Conservation (phyloP, 257 asterid genomes). For the Petrea volubilis region DNA sequence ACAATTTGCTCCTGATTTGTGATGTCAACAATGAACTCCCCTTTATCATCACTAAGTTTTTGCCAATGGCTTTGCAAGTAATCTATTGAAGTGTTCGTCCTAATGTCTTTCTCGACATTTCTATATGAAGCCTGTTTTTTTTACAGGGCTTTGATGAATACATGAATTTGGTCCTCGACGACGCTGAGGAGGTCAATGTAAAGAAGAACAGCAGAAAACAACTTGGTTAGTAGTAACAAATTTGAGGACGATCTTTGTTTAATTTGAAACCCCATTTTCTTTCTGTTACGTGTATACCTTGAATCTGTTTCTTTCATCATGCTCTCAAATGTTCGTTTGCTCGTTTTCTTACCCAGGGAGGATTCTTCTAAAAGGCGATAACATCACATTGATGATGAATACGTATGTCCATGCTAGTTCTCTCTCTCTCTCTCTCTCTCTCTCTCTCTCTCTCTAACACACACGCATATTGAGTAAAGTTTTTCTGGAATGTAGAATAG, state of each 20-base stretch:
- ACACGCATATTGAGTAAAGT: no score
- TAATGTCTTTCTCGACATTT: background rate
- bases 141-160: conserved; percentile 67
- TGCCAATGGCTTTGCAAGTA: background rate
- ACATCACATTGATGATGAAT: conserved; percentile 58
- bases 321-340: conserved; percentile 8
- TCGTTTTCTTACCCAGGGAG: conserved; percentile 33
- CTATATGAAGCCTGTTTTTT: conserved; percentile 35
- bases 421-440: background rate
- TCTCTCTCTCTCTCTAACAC: no score
- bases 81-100: no score
- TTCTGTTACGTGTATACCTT: background rate
- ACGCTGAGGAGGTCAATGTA: conserved; percentile 61
- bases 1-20: no score
- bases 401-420: conserved; percentile 28
- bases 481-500: no score
- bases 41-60: background rate
- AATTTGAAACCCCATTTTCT: no score
- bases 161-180: conserved; percentile 62
- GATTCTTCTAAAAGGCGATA: conserved; percentile 57
- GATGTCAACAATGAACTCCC: background rate
- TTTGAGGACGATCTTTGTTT: background rate
- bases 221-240: conserved; percentile 38
- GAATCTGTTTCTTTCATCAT: background rate
- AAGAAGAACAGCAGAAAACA: conserved; percentile 63